Evolutionary conservation across 192 early-diverging fungal species (phyloP).

Genomic region (Lobosporangium transversale): DNA sequence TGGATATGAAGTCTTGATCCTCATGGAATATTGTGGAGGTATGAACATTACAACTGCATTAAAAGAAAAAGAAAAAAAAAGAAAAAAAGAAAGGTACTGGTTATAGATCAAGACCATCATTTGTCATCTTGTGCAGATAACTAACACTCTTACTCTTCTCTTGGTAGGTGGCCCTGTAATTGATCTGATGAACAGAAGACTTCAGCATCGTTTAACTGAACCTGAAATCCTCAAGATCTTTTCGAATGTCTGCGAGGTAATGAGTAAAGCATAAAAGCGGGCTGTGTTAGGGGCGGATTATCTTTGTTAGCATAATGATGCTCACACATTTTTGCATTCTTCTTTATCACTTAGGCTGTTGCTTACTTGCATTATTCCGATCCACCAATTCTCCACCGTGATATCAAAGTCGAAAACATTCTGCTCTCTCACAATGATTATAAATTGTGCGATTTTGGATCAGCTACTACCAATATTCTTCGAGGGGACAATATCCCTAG

Average conservation of each 20-base stretch:
- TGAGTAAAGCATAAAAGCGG: neutral
- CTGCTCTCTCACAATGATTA: conserved; percentile 71
- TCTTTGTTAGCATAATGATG: too few species aligned
- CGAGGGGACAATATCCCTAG: conserved; percentile 63
- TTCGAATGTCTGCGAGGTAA: conserved; percentile 76
- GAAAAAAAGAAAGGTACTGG: neutral
- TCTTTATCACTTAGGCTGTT: conserved; percentile 69
- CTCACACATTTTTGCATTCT: conserved; percentile 10
- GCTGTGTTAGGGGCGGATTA: too few species aligned
- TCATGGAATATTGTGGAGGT: conserved; percentile 95
- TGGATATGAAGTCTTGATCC: conserved; percentile 83
- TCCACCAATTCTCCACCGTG: conserved; percentile 88
- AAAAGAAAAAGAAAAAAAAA: neutral
- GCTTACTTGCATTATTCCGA: conserved; percentile 90
- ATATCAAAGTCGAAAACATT: conserved; percentile 89
- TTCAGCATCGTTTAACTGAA: conserved; percentile 79
- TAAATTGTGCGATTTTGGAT: conserved; percentile 98
- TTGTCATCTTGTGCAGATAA: neutral
- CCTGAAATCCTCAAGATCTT: conserved; percentile 92
- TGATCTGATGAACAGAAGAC: conserved; percentile 86
- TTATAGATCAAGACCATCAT: too few species aligned
- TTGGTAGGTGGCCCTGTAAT: conserved; percentile 84
- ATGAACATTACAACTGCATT: conserved; percentile 19
- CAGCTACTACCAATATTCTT: conserved; percentile 71
- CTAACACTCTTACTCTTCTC: too few species aligned